Evolutionary conservation across 2,329 filamentous ascomycete species (phyloP), one percentile per base, ranked within the genome.

Genomic region (Ascochyta koolunga): DNA sequence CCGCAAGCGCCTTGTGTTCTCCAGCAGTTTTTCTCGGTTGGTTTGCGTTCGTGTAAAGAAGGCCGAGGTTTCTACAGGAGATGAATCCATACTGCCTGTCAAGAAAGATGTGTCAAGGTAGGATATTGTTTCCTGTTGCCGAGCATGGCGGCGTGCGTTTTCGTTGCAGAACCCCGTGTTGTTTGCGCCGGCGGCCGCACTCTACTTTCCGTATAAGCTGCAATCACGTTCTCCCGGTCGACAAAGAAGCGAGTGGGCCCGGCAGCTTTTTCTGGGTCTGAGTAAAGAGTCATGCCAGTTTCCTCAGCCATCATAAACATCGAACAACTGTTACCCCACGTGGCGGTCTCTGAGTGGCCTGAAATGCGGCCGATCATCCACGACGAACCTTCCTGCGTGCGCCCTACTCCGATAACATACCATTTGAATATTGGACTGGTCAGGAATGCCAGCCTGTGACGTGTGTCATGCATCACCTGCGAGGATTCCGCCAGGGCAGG

Each of bases 291-390:
- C 52, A 61, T 63, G 62, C 67, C 60, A 66, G 45, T 54, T 42
- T 57, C 48, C 58, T 60, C 58, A 56, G 53, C 61, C 48, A 57
- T 51, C 60, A 59, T 50, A 41, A 61, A 52, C 19, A 48, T 62
- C 33, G 27, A 60, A 60, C 35, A 51, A 37, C 53, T 61, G 58
- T 52, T 47, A 66, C 59, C 70, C 64, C 64, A 76, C 74, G 74
- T 76, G 74, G 73, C 74, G 67, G 66, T 69, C 71, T 71, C 72
- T 76, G 73, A 76, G 69, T 76, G 73, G 74, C 64, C 69, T 75
- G 62, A 62, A 67, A 65, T 54, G 56, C 64, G 65, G 66, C 66
- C 71, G 72, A 74, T 74, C 70, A 64, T 53, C 63, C 61, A 62
- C 59, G 22, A 55, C 42, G 53, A 50, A 37, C 45, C 36, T 41